A percentile compares a stretch with the other conserved stretches of the same genome.
phyloP scores from a whole-genome alignment of 2,329 filamentous ascomycete species.

The Phialophora macrospora region DNA sequence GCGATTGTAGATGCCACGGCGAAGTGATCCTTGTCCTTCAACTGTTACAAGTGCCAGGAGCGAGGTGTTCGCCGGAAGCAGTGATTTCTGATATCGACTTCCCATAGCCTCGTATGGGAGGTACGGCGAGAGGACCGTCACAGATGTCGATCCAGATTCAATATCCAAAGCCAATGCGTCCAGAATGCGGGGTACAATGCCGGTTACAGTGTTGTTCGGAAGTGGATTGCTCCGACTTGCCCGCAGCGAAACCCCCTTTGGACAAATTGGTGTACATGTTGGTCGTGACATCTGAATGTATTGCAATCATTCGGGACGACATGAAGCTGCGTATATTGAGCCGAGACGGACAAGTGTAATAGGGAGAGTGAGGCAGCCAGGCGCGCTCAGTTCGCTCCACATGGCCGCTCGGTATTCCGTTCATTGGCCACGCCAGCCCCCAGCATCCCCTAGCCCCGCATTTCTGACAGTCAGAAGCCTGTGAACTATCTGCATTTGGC shows the following conservation, averaged over 20 bases:
- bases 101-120: not conserved
- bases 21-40: too few relatives aligned
- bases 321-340: not conserved
- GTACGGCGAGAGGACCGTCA: not conserved
- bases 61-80: not conserved
- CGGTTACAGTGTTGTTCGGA: not conserved
- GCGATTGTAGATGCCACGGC: not conserved
- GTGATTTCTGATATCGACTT: not conserved
- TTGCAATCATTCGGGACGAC: not conserved
- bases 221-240: not conserved
- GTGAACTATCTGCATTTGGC: not conserved
- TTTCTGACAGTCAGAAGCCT: slow-evolving; percentile 22
- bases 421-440: not conserved
- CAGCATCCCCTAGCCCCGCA: slow-evolving; percentile 1
- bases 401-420: not conserved
- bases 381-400: not conserved
- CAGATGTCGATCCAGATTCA: not conserved
- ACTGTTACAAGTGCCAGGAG: too few relatives aligned
- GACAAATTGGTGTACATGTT: not conserved
- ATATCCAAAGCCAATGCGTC: not conserved
- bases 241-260: not conserved
- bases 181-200: not conserved
- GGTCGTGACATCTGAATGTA: not conserved
- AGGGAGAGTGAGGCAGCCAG: not conserved
- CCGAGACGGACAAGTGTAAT: not conserved